Percentiles rank a stretch among this genome's conserved stretches.
Conservation (phyloP, 2,329 filamentous ascomycete genomes). For the Fonsecaea monophora region DNA sequence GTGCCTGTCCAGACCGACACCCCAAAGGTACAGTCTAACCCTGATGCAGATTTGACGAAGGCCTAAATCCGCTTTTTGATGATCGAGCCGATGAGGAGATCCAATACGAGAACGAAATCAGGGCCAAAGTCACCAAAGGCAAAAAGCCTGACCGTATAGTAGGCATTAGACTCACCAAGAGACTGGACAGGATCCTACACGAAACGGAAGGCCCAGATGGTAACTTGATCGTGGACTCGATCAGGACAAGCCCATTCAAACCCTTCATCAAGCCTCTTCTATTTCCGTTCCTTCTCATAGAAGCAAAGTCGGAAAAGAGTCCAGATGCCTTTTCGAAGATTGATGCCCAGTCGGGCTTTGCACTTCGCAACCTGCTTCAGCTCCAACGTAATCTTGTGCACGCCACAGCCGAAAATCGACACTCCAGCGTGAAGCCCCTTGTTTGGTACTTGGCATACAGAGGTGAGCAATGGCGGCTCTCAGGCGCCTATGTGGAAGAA, state of each 20-base stretch:
- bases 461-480: slow-evolving; percentile 4
- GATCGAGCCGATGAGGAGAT: neutral
- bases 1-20: neutral
- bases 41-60: neutral
- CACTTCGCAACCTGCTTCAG: neutral
- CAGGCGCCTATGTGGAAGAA: slow-evolving; percentile 3
- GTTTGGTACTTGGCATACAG: slow-evolving; percentile 9
- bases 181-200: neutral
- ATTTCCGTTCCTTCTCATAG: slow-evolving; percentile 4
- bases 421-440: neutral
- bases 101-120: neutral
- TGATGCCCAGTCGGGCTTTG: neutral
- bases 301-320: slow-evolving; percentile 14
- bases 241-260: neutral
- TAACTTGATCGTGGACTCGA: neutral
- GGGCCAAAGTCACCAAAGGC: neutral
- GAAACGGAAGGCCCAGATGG: neutral
- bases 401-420: neutral
- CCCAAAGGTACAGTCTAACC: neutral
- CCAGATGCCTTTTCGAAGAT: neutral
- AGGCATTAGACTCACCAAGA: slow-evolving; percentile 4
- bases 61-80: neutral
- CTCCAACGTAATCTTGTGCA: slow-evolving; percentile 4
- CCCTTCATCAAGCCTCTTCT: neutral
- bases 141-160: neutral